These are phyloP conservation scores for Candida sp. DNA, from an alignment of 1,139 yeast genomes.

Conservation along the genomic window DNA sequence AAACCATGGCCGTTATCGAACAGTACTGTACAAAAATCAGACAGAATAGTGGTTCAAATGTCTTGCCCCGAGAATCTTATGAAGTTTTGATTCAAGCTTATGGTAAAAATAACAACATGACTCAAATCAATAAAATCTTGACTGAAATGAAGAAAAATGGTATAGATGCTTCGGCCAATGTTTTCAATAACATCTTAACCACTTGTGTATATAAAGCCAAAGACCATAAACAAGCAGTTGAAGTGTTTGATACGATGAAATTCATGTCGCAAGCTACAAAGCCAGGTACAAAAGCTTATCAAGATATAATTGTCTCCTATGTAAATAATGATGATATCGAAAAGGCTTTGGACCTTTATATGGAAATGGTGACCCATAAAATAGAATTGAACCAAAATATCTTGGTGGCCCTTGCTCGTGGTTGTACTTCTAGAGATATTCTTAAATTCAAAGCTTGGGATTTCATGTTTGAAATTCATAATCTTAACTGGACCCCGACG, in stretches of 20 bases:
- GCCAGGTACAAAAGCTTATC: slow-evolving; percentile 69
- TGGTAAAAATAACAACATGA: slow-evolving; percentile 31
- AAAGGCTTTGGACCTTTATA: slow-evolving; percentile 70
- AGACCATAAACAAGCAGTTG: slow-evolving; percentile 61
- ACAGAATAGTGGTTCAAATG: slow-evolving; percentile 11
- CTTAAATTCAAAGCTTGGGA: slow-evolving; percentile 70
- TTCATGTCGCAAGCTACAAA: slow-evolving; percentile 61
- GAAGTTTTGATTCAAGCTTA: slow-evolving; percentile 40
- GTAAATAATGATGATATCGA: slow-evolving; percentile 62
- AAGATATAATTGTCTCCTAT: slow-evolving; percentile 66
- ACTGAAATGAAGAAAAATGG: slow-evolving; percentile 48
- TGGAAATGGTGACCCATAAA: slow-evolving; percentile 53
- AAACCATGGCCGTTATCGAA: slow-evolving; percentile 22
- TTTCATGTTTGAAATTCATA: slow-evolving; percentile 64
- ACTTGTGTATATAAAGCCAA: slow-evolving; percentile 56
- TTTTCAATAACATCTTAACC: slow-evolving; percentile 64
- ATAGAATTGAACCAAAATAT: slow-evolving; percentile 42
- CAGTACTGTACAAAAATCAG: slow-evolving; percentile 15
- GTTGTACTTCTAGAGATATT: slow-evolving; percentile 57
- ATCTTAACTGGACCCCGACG: slow-evolving; percentile 46
- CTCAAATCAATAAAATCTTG: slow-evolving; percentile 33
- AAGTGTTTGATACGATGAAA: slow-evolving; percentile 82
- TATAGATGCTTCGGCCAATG: slow-evolving; percentile 51
- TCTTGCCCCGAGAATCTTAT: slow-evolving; percentile 21
- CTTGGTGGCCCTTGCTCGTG: slow-evolving; percentile 64